These are phyloP conservation scores for Cryomyces antarcticus DNA, from an alignment of 495 filamentous ascomycete species.

Conservation along the genomic window DNA sequence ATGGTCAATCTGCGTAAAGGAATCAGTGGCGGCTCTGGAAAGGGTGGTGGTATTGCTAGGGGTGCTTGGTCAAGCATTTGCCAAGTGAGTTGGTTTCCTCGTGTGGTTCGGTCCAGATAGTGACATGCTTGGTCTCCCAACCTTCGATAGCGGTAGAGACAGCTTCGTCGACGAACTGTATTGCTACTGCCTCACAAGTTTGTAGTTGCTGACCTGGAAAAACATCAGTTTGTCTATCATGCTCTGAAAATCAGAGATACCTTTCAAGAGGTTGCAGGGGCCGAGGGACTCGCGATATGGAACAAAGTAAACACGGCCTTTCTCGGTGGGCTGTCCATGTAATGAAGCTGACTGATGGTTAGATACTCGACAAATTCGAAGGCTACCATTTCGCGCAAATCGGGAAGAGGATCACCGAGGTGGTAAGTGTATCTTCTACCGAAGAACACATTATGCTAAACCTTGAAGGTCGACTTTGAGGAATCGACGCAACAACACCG, in stretches of 20 bases:
- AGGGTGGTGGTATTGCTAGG: conserved; percentile 34
- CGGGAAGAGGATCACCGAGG: conserved; percentile 48
- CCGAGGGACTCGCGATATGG: conserved; percentile 32
- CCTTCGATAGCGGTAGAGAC: no score
- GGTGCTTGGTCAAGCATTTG: conserved; percentile 46
- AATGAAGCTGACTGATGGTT: neutral
- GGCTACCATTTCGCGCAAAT: conserved; percentile 33
- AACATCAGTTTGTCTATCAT: conserved; percentile 38
- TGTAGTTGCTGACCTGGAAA: no score
- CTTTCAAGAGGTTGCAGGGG: conserved; percentile 38
- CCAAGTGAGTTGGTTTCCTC: conserved; percentile 1
- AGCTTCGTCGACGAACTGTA: no score
- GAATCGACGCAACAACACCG: conserved; percentile 52
- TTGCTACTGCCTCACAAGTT: no score
- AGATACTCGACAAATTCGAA: conserved; percentile 25
- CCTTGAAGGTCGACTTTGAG: conserved; percentile 53
- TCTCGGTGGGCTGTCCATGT: neutral
- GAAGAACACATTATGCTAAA: neutral
- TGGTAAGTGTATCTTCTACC: conserved; percentile 17
- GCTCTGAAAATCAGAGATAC: conserved; percentile 47
- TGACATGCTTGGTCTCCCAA: no score
- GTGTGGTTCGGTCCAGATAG: no score
- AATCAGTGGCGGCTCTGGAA: conserved; percentile 39
- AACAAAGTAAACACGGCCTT: conserved; percentile 26
- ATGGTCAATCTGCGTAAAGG: conserved; percentile 59